phyloP scores from a whole-genome alignment of 2,329 filamentous ascomycete species.

The Colletotrichum godetiae region DNA sequence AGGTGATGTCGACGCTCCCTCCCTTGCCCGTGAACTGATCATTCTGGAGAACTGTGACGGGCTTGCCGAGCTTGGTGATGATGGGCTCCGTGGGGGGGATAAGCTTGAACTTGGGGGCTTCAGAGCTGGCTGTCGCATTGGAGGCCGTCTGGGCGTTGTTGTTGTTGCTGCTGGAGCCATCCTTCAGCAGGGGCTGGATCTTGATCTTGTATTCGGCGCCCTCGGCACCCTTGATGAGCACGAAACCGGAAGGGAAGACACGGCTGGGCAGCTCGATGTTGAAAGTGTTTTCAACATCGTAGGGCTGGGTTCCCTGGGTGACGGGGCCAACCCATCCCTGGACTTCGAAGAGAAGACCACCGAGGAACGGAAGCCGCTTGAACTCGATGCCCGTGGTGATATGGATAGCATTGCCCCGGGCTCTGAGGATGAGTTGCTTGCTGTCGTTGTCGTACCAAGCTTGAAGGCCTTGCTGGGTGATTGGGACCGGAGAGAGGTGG shows the following conservation, averaged over 20 bases:
- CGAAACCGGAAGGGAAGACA: too few species aligned
- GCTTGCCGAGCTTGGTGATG: background rate
- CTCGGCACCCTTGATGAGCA: too few species aligned
- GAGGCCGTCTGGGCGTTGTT: too few species aligned
- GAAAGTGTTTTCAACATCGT: too few species aligned
- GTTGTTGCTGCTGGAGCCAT: too few species aligned
- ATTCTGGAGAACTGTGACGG: background rate
- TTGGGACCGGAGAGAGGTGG: background rate
- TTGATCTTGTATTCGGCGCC: too few species aligned
- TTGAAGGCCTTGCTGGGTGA: background rate
- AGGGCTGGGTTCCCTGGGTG: too few species aligned
- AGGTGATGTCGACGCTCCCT: background rate
- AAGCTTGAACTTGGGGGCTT: background rate
- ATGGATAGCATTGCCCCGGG: background rate
- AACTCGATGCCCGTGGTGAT: background rate
- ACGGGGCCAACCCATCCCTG: background rate
- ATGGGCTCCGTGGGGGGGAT: background rate
- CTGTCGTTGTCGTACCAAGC: background rate
- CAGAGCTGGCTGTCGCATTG: too few species aligned
- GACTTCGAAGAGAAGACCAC: background rate
- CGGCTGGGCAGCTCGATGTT: too few species aligned
- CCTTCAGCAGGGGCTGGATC: too few species aligned
- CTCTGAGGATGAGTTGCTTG: background rate
- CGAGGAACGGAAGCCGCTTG: background rate
- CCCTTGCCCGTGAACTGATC: background rate